Base-by-base conservation (phyloP, 2,329 filamentous ascomycete genomes). In the Torrubiellomyces zombiae region DNA sequence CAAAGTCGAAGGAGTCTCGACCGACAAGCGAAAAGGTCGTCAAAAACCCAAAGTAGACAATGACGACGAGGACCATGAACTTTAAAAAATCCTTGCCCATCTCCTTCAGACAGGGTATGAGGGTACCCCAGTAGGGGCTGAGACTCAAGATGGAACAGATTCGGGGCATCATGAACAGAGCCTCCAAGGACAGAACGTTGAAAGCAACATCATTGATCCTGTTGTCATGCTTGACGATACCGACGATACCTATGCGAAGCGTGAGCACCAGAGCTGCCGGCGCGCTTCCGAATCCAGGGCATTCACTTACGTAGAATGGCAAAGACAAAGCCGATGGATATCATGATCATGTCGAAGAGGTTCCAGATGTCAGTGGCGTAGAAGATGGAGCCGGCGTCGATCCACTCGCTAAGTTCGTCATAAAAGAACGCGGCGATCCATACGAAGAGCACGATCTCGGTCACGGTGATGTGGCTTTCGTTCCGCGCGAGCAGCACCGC, bases 71-170 rank as follows among this genome's bases (percentile, higher is more conserved):
- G 2, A 80, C 76, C 51, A 71, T 65, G 44, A 89, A 92, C 42
- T 85, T 85, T 47, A 85, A 50, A 44, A 93, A 93, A 44, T 92
- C 82, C 49, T 85, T 86, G 19, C 78, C 78, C 85, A 94, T 94
- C 46, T 86, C 81, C 45, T 89, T 89, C 25, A 94, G 61, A 34
- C 85, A 91, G 0, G 83, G 85, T 31, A 94, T 85, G 24, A 89
- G 50, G 1, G 78, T 89, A 20, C 81, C 85, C 64, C 89, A 94
- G 45, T 91, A 93, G 2, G 81, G 80, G 39, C 82, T 82, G 34
- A 94, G 51, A 44, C 78, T 86, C 33, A 93, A 62, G 26, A 94
- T 65, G 9, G 83, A 91, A 53, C 77, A 92, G 37, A 92, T 77
- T 31, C 80, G 75, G 10, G 85, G 85, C 12, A 93, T 77, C 50